Evolutionary conservation across 2,329 filamentous ascomycete species (phyloP).

Genomic region (Dendrostoma leiphaemia): DNA sequence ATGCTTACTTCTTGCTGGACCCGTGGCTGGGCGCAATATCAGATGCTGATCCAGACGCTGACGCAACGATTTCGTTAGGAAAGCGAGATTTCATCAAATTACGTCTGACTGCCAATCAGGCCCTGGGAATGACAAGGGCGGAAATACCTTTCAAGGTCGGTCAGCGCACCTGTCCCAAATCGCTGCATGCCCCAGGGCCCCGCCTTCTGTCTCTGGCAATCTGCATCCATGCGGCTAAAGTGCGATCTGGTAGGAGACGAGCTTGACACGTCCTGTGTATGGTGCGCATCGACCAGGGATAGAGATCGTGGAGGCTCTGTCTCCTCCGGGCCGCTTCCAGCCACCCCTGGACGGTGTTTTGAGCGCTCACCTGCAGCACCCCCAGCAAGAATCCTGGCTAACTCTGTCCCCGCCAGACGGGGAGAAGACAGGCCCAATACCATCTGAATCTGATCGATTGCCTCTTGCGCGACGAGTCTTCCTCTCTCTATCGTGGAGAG

Average conservation of each 20-base stretch:
- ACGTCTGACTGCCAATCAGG: slow-evolving; percentile 12
- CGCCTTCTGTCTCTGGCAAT: slow-evolving; percentile 11
- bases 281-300: slow-evolving; percentile 6
- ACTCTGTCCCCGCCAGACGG: slow-evolving; percentile 16
- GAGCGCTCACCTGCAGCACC: slow-evolving; percentile 15
- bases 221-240: slow-evolving; percentile 12
- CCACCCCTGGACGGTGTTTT: slow-evolving; percentile 9
- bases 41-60: slow-evolving; percentile 5
- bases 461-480: slow-evolving; percentile 27
- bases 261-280: slow-evolving; percentile 1
- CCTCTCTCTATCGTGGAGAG: slow-evolving; percentile 35
- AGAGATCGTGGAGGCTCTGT: slow-evolving; percentile 17
- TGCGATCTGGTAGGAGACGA: slow-evolving; percentile 5
- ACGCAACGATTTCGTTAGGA: slow-evolving; percentile 12
- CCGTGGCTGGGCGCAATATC: background rate
- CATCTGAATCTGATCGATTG: slow-evolving; percentile 24
- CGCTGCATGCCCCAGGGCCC: background rate
- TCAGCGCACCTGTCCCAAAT: slow-evolving; percentile 13
- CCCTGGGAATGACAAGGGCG: slow-evolving; percentile 20
- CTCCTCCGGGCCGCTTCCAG: slow-evolving; percentile 10
- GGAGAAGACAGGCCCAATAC: slow-evolving; percentile 24
- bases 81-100: slow-evolving; percentile 3
- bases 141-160: slow-evolving; percentile 18
- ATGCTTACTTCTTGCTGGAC: background rate
- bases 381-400: slow-evolving; percentile 17